phyloP scores from a whole-genome alignment of 495 filamentous ascomycete species.

The Penicillium waksmanii region DNA sequence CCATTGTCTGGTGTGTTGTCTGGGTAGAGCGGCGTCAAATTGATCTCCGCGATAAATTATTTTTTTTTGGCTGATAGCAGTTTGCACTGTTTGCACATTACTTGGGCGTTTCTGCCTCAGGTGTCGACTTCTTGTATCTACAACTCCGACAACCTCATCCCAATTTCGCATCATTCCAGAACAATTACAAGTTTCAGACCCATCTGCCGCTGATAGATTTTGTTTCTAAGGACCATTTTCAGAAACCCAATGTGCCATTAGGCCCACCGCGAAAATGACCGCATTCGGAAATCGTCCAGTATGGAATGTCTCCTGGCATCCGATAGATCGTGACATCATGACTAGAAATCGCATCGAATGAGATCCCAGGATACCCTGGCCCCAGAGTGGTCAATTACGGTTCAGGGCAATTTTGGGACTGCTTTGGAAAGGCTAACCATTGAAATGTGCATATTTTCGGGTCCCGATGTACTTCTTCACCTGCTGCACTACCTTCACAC shows the following conservation, averaged over 20 bases:
- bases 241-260: too few species aligned
- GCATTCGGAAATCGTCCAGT: conserved; percentile 14
- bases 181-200: too few species aligned
- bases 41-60: conserved; percentile 37
- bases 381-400: not conserved
- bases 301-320: conserved; percentile 1
- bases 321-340: conserved; percentile 33
- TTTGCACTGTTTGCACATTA: conserved; percentile 43
- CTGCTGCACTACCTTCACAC: not conserved
- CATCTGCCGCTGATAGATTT: too few species aligned
- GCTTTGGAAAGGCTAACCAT: not conserved
- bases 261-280: not conserved
- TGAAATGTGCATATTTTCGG: not conserved
- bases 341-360: conserved; percentile 16
- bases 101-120: conserved; percentile 19
- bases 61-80: conserved; percentile 37
- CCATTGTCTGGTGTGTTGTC: conserved; percentile 37
- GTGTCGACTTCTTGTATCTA: conserved; percentile 6
- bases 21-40: conserved; percentile 1
- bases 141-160: not conserved
- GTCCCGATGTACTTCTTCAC: not conserved
- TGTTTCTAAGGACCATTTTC: too few species aligned
- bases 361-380: conserved; percentile 6
- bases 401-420: not conserved
- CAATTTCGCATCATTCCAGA: not conserved